Base-by-base conservation (phyloP, 371 early-diverging fungal species). In the Sporodiniella umbellata region DNA sequence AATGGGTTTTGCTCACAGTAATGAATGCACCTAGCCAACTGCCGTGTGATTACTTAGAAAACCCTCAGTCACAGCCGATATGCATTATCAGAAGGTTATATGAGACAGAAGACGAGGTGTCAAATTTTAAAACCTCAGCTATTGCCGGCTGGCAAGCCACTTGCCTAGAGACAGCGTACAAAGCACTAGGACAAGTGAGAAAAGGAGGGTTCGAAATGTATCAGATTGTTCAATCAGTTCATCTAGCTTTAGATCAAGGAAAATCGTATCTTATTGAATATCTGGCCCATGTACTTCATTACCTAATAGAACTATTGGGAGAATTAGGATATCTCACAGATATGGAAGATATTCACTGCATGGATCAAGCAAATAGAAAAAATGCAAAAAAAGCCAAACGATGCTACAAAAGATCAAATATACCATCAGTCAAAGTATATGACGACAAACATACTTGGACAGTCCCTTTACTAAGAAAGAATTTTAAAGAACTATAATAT, bases 1-100 rank as follows among this genome's bases (percentile, higher is more conserved):
- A 54, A 30, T 58, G 62, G 56, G 48, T 66, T 3, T 35, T 55
- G 6, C 22, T 66, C n/a, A 66, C 62, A 8, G 59, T 60, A 17
- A 60, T 60, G 42, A 45, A 54, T 28, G 38, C 38, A 19, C 62
- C 55, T 7, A 48, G 60, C 25, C 35, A 40, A 31, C 15, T 48
- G 43, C 53, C 44, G 7, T 48, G 49, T 22, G 43, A 30, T 24
- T 42, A 50, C 23, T 30, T 39, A 2, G 12, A 52, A 21, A 53
- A 61, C 26, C 52, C 53, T 33, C 56, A 56, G 35, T 48, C 56
- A 28, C 23, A 55, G 12, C 61, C 61, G 0, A 56, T 56, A 18
- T 61, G 61, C 31, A 52, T 61, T 22, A 43, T 61, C 25, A 30
- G 56, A 33, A 48, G 39, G 15, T 26, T 48, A 8, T 21, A 31